These are phyloP conservation scores for Linnemannia exigua DNA, from an alignment of 192 early-diverging fungal genomes.

Conservation along the genomic window DNA sequence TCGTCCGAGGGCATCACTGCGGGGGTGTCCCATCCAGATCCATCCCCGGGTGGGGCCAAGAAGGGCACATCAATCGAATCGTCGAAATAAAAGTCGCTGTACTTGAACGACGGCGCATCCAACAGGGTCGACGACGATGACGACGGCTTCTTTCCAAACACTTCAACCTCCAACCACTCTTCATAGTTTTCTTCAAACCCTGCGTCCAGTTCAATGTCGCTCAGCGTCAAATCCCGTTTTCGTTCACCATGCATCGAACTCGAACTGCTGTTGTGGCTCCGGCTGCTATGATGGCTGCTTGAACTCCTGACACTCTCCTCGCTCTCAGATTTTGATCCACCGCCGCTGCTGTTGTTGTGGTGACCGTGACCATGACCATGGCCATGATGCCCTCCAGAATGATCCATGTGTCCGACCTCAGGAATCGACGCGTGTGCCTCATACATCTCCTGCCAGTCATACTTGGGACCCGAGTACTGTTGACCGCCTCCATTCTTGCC, in stretches of 20 bases:
- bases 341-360: neutral
- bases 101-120: conserved; percentile 38
- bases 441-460: conserved; percentile 57
- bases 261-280: conserved; percentile 17
- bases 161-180: conserved; percentile 74
- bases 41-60: conserved; percentile 31
- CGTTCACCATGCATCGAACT: conserved; percentile 17
- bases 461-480: conserved; percentile 46
- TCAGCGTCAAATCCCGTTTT: conserved; percentile 47
- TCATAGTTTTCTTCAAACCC: conserved; percentile 76
- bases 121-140: neutral
- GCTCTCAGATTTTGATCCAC: conserved; percentile 29
- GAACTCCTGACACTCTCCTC: conserved; percentile 49
- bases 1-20: conserved; percentile 48
- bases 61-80: conserved; percentile 20
- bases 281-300: conserved; percentile 29
- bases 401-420: conserved; percentile 27
- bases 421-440: conserved; percentile 52
- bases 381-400: neutral
- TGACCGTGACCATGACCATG: too few relatives aligned
- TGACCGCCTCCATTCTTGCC: neutral
- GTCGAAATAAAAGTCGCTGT: conserved; percentile 60
- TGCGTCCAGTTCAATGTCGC: conserved; percentile 66
- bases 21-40: conserved; percentile 60
- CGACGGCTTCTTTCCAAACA: conserved; percentile 52